Conservation (phyloP, 108 stramenopile genomes). For the Pseudonitzschia multistriata region DNA sequence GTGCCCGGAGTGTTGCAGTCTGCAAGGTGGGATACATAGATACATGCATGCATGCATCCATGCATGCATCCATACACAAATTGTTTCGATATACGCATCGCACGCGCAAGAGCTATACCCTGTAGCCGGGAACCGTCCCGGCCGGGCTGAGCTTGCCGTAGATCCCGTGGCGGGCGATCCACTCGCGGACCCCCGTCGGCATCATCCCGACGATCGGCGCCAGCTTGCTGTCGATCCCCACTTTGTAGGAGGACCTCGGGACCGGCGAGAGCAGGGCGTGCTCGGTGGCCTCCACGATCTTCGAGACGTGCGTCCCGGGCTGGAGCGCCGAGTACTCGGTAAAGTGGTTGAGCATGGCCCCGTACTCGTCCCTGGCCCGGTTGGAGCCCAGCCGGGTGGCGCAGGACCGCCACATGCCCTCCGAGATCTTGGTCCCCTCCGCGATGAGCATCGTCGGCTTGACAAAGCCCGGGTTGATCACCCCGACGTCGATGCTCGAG, state of each 20-base stretch:
- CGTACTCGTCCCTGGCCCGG: constrained; percentile 38
- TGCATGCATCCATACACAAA: too few relatives aligned
- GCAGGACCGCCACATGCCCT: constrained; percentile 37
- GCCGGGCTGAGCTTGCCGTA: constrained; percentile 39
- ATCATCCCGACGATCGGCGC: constrained; percentile 46
- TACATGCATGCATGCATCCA: too few relatives aligned
- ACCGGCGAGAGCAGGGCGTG: constrained; percentile 27
- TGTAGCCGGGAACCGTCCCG: constrained; percentile 32
- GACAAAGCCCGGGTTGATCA: constrained; percentile 43
- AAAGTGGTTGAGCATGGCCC: constrained; percentile 36
- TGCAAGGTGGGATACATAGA: too few relatives aligned
- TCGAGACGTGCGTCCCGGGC: constrained; percentile 42
- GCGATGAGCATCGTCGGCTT: constrained; percentile 47
- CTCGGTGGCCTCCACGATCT: constrained; percentile 31
- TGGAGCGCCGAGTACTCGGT: constrained; percentile 26
- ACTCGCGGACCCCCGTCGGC: constrained; percentile 38
- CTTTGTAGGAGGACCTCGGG: constrained; percentile 34
- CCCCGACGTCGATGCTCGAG: constrained; percentile 21
- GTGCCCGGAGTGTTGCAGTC: too few relatives aligned
- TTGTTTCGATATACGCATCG: too few relatives aligned
- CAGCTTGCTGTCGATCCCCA: constrained; percentile 38
- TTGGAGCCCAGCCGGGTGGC: constrained; percentile 14
- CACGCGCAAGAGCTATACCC: too few relatives aligned
- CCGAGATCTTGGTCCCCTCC: constrained; percentile 34
- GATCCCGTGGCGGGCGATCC: constrained; percentile 34